A percentile compares a stretch with the other conserved stretches of the same genome.
phyloP scores from a whole-genome alignment of 441 rosid genomes.

The Populus hybrid region DNA sequence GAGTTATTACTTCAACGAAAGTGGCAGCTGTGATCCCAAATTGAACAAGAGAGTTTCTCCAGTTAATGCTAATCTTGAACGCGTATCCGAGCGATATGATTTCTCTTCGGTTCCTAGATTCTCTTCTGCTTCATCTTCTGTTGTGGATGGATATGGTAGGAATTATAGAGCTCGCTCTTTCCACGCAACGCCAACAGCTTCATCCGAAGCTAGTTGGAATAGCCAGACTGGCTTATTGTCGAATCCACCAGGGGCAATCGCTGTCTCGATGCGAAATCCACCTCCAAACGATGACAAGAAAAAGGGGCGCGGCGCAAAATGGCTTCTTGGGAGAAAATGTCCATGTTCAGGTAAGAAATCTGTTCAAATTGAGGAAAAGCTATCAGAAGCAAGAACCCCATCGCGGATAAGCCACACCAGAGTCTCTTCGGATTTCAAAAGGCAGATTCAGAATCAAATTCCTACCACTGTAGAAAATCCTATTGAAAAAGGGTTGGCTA shows the following conservation, averaged over 20 bases:
- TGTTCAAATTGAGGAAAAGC: slow-evolving; percentile 61
- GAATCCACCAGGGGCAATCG: slow-evolving; percentile 51
- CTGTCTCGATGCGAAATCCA: slow-evolving; percentile 33
- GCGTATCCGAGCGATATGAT: slow-evolving; percentile 19
- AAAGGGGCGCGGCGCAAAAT: slow-evolving; percentile 27
- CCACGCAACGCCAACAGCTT: slow-evolving; percentile 63
- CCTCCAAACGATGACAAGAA: slow-evolving; percentile 18
- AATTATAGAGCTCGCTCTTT: slow-evolving; percentile 42
- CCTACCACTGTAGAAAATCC: not conserved
- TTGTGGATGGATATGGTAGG: slow-evolving; percentile 32
- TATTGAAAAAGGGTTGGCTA: not conserved
- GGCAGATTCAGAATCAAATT: not conserved
- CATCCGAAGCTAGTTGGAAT: slow-evolving; percentile 94
- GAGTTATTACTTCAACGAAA: slow-evolving; percentile 61
- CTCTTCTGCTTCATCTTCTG: slow-evolving; percentile 55
- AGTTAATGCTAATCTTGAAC: slow-evolving; percentile 15
- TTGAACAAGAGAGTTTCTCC: slow-evolving; percentile 36
- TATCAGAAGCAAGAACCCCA: slow-evolving; percentile 34
- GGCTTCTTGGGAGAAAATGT: slow-evolving; percentile 65
- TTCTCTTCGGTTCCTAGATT: slow-evolving; percentile 36
- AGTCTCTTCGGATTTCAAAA: not conserved
- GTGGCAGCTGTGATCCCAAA: slow-evolving; percentile 25
- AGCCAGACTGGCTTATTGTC: slow-evolving; percentile 73
- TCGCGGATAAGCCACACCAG: slow-evolving; percentile 6
- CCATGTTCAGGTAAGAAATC: slow-evolving; percentile 84